Evolutionary conservation across 2,329 filamentous ascomycete genomes (phyloP), one percentile per base, ranked within the genome.

Genomic region (Arachnomyces sp.): DNA sequence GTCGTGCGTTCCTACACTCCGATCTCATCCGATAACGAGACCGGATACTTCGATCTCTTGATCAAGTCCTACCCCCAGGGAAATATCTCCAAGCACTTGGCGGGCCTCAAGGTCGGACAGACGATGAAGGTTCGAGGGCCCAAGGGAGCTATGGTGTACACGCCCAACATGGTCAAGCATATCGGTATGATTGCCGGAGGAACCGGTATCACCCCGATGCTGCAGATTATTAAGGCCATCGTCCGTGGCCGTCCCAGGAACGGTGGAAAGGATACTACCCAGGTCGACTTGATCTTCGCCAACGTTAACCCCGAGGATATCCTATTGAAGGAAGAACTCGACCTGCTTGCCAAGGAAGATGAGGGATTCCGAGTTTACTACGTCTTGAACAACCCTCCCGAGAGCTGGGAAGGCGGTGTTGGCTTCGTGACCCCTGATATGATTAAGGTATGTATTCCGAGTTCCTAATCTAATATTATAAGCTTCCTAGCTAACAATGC

Each of bases 121-220:
- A 82, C 76, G 46, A 92, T 98, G 74, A 86, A 86, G 62, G 82
- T 96, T 55, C 81, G 79, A 55, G 92, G 92, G 7, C 92, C 92
- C 65, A 96, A 96, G 76, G 92, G 92, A 54, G 90, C 90, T 54
- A 95, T 98, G 75, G 85, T 94, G 48, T 98, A 98, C 71, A 86
- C 82, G 13, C 88, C 90, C 54, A 95, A 95, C 74, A 90, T 98
- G 84, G 86, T 90, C 54, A 82, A 85, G 49, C 85, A 85, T 67
- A 94, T 98, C 53, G 92, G 89, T 60, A 98, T 98, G 92, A 86
- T 98, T 60, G 88, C 92, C 49, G 92, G 92, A 52, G 92, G 92
- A 50, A 96, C 92, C 28, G 92, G 92, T 53, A 96, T 98, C 64
- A 96, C 92, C 7, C 92, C 92, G 45, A 98, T 98, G 92, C 77